Evolutionary conservation across 163 green algal genomes (phyloP), one percentile per base, ranked within the genome.

Genomic region (Chlorella variabilis): DNA sequence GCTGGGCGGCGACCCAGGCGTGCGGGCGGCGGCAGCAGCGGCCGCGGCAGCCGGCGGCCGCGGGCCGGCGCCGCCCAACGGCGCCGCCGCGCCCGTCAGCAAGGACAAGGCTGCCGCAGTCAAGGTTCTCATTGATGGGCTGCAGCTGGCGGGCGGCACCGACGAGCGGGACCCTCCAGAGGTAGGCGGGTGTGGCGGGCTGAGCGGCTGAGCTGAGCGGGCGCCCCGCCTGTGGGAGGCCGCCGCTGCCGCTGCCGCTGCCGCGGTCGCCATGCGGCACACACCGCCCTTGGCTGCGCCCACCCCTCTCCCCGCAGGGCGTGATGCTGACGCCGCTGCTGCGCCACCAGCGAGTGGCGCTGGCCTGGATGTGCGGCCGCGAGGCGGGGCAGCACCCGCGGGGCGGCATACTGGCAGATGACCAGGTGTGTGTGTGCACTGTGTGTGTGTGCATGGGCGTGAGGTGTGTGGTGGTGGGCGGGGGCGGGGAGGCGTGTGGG

Each of bases 401-500:
- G 17, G 94, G 95, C 0, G 95, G 95, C 65, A 96, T 98, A 27
- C 82, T 98, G 36, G 95, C 95, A 33, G 95, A 98, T 65, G 95
- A 98, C 81, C 93, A 92, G 83, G 79, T 67, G 59, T 17, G 59
- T 20, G 59, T 27, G 5, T 39, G 59, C 7, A 39, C 5, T 17
- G 18, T 63, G 54, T 63, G 15, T 54, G 45, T 54, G 11, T 54
- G 45, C 45, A 54, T n/a, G n/a, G n/a, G n/a, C n/a, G n/a, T n/a
- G n/a, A n/a, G n/a, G n/a, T n/a, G n/a, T n/a, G n/a, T n/a, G n/a
- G n/a, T n/a, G n/a, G n/a, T n/a, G n/a, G n/a, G n/a, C n/a, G n/a
- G n/a, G n/a, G n/a, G n/a, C n/a, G n/a, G n/a, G n/a, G n/a, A n/a
- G n/a, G n/a, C n/a, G n/a, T n/a, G n/a, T n/a, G n/a, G n/a, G n/a